Conservation (phyloP, 805 yeast genomes). For the Starmera caribaea region DNA sequence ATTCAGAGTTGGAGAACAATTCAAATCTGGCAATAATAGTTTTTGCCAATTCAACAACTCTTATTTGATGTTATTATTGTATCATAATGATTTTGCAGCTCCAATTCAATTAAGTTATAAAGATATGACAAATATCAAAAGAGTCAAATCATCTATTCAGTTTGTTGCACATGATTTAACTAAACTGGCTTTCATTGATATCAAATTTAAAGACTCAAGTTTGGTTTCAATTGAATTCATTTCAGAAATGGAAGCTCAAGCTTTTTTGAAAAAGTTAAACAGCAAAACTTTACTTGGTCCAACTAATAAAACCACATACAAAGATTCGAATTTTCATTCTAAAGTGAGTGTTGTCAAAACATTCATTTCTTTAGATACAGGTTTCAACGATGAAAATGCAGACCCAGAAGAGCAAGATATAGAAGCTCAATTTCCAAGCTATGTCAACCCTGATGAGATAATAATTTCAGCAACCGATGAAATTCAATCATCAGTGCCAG, state of each 20-base stretch:
- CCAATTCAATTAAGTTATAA: slow-evolving; percentile 13
- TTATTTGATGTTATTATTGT: slow-evolving; percentile 7
- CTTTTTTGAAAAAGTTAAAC: neutral
- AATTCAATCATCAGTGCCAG: neutral
- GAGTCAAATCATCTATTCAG: slow-evolving; percentile 1
- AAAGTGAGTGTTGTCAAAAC: slow-evolving; percentile 24
- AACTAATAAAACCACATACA: too few relatives aligned
- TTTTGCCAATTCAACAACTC: slow-evolving; percentile 7
- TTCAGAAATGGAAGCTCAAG: neutral
- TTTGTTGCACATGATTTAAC: slow-evolving; percentile 2
- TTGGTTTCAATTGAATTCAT: slow-evolving; percentile 5
- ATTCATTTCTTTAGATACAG: slow-evolving; percentile 15
- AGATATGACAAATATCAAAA: slow-evolving; percentile 2
- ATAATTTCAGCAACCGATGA: slow-evolving; percentile 2
- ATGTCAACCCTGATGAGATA: neutral
- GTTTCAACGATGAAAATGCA: slow-evolving; percentile 3
- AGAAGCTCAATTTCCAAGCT: slow-evolving; percentile 1
- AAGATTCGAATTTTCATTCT: too few relatives aligned
- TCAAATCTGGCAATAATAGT: slow-evolving; percentile 3
- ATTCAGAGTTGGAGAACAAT: slow-evolving; percentile 2
- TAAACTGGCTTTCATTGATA: slow-evolving; percentile 7
- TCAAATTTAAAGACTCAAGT: slow-evolving; percentile 1
- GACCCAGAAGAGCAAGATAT: slow-evolving; percentile 1
- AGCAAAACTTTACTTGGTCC: slow-evolving; percentile 3
- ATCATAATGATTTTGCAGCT: slow-evolving; percentile 9